phyloP scores from a whole-genome alignment of 23 red algal genomes.

The Cyanidioschyzon merolae region DNA sequence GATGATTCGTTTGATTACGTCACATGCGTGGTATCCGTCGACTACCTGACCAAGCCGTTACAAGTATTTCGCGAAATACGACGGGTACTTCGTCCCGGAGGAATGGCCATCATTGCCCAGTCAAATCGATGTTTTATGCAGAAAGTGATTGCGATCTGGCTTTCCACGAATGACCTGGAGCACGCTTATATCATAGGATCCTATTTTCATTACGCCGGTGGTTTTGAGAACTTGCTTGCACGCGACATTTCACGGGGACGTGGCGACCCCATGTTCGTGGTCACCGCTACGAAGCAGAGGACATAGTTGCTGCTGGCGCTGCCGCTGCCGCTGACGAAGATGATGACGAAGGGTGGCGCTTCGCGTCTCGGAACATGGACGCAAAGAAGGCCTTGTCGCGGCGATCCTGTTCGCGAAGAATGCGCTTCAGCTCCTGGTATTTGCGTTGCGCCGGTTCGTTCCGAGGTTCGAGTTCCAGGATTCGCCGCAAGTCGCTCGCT shows the following conservation, averaged over 20 bases:
- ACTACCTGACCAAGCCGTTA: constrained; percentile 56
- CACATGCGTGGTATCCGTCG: constrained; percentile 47
- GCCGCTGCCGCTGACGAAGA: neutral
- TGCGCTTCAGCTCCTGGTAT: constrained; percentile 17
- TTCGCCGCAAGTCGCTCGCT: constrained; percentile 14
- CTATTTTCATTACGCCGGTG: constrained; percentile 88
- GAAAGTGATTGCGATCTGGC: constrained; percentile 67
- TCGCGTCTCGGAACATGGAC: constrained; percentile 15
- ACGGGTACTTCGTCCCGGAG: constrained; percentile 42
- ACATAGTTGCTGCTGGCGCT: neutral
- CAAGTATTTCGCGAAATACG: constrained; percentile 41
- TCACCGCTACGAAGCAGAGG: constrained; percentile 15
- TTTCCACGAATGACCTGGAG: constrained; percentile 59
- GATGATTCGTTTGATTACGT: constrained; percentile 70
- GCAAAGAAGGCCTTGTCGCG: constrained; percentile 20
- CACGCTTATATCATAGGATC: constrained; percentile 85
- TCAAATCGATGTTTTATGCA: constrained; percentile 60
- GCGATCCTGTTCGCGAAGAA: constrained; percentile 22
- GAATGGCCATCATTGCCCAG: constrained; percentile 35
- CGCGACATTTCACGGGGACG: constrained; percentile 20
- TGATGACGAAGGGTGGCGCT: too few species aligned
- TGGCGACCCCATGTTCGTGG: constrained; percentile 70
- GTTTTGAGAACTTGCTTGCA: constrained; percentile 25
- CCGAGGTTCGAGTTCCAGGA: constrained; percentile 19
- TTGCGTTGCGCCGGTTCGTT: constrained; percentile 16